phyloP scores from a whole-genome alignment of 768 basidiomycete genomes.

The Boletus vermiculosoides region DNA sequence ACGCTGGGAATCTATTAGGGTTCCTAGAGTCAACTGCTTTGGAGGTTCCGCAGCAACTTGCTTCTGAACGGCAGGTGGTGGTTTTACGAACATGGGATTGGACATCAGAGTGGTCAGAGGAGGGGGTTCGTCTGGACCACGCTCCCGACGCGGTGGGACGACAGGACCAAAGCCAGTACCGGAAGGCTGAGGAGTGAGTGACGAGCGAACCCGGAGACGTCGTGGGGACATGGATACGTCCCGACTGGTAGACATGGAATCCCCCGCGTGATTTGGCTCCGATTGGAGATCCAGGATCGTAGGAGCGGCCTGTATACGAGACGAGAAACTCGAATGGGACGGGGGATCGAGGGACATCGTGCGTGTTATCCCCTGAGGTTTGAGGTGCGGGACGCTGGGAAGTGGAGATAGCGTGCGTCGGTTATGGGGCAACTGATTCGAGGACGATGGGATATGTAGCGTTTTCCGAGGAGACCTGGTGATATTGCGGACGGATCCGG shows the following conservation, averaged over 20 bases:
- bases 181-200: conserved; percentile 67
- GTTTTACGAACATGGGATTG: conserved; percentile 69
- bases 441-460: conserved; percentile 31
- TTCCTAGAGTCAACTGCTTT: conserved; percentile 51
- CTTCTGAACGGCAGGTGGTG: conserved; percentile 41
- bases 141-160: conserved; percentile 37
- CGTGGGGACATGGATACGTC: conserved; percentile 47
- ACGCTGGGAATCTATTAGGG: conserved; percentile 55
- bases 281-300: conserved; percentile 36
- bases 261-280: conserved; percentile 17
- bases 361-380: conserved; percentile 41
- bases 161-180: conserved; percentile 43
- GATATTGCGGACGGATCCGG: conserved; percentile 22
- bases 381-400: conserved; percentile 33
- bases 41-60: conserved; percentile 21
- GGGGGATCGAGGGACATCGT: conserved; percentile 78
- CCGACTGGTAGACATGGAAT: conserved; percentile 31
- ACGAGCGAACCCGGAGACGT: conserved; percentile 57
- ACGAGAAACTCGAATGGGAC: conserved; percentile 22
- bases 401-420: conserved; percentile 46
- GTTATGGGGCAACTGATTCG: conserved; percentile 33
- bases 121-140: conserved; percentile 69
- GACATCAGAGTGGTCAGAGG: conserved; percentile 57
- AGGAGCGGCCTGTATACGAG: conserved; percentile 27
- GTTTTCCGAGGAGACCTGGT: conserved; percentile 32